Percentiles rank a stretch among this genome's conserved stretches.
phyloP scores from a whole-genome alignment of 768 basidiomycete genomes.

The Boletus tomentosulus region DNA sequence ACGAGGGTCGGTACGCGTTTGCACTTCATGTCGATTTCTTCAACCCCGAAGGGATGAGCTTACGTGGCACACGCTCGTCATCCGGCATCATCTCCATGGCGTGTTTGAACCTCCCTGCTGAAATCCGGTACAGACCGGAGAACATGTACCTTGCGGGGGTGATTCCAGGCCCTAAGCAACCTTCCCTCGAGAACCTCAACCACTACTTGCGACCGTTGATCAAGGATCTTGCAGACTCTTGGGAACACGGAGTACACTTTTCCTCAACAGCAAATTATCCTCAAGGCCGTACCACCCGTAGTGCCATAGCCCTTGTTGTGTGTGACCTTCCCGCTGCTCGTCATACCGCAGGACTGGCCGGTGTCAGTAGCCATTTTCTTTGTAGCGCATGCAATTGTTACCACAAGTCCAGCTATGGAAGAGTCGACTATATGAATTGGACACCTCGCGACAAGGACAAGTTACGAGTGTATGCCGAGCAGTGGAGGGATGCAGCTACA shows the following conservation, averaged over 20 bases:
- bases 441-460: slow-evolving; percentile 3
- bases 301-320: slow-evolving; percentile 26
- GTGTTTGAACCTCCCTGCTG: slow-evolving; percentile 32
- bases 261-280: slow-evolving; percentile 11
- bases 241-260: slow-evolving; percentile 30
- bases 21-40: slow-evolving; percentile 27
- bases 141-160: slow-evolving; percentile 32
- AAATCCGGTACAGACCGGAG: slow-evolving; percentile 35
- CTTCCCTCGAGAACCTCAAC: slow-evolving; percentile 30
- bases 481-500: slow-evolving; percentile 10
- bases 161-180: slow-evolving; percentile 36
- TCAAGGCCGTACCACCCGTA: slow-evolving; percentile 18
- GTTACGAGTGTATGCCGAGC: slow-evolving; percentile 4
- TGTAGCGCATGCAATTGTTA: slow-evolving; percentile 31
- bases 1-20: slow-evolving; percentile 21
- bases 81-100: slow-evolving; percentile 12
- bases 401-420: slow-evolving; percentile 6
- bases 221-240: slow-evolving; percentile 26
- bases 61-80: slow-evolving; percentile 25
- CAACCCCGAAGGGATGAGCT: slow-evolving; percentile 30
- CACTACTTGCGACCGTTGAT: slow-evolving; percentile 34
- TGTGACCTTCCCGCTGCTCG: slow-evolving; percentile 37
- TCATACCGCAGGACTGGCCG: slow-evolving; percentile 20
- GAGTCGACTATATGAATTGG: slow-evolving; percentile 9
- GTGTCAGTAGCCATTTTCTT: slow-evolving; percentile 18